Percentiles rank a stretch among this genome's conserved stretches.
phyloP scores from a whole-genome alignment of 768 basidiomycete species.

The Trametes villosa region DNA sequence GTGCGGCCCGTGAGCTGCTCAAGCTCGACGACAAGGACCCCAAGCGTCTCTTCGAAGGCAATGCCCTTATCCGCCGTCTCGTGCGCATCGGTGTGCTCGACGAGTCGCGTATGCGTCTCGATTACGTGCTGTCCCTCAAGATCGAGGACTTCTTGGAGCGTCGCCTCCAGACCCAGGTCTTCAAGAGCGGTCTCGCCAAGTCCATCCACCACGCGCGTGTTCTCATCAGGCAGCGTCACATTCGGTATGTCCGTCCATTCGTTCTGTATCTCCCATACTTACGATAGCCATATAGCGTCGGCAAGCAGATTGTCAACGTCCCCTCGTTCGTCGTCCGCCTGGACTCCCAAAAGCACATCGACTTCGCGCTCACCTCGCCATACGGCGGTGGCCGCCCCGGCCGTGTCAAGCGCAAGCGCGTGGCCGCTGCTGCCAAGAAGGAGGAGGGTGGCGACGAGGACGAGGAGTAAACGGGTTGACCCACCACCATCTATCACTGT shows the following conservation, averaged over 20 bases:
- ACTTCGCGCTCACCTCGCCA: conserved; percentile 93
- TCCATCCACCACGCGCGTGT: conserved; percentile 98
- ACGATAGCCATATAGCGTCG: conserved; percentile 64
- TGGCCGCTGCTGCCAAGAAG: conserved; percentile 82
- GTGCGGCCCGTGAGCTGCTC: conserved; percentile 99
- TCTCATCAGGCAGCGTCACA: conserved; percentile 97
- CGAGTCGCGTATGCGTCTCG: conserved; percentile 98
- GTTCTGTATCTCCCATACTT: not conserved
- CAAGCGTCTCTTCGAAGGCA: conserved; percentile 99
- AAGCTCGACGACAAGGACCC: conserved; percentile 99
- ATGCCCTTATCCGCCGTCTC: conserved; percentile 93
- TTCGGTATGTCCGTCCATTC: conserved; percentile 66
- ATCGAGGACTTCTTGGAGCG: conserved; percentile 99
- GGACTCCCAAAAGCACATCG: conserved; percentile 99
- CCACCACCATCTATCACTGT: conserved; percentile 7
- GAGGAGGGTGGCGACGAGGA: conserved; percentile 75
- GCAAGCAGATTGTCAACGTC: conserved; percentile 98
- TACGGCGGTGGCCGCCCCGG: conserved; percentile 64
- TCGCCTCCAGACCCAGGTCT: conserved; percentile 98
- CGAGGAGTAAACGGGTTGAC: conserved; percentile 30
- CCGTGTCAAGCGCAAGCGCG: conserved; percentile 91
- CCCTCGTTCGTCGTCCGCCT: conserved; percentile 99
- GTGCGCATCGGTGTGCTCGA: conserved; percentile 99
- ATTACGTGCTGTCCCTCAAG: conserved; percentile 99
- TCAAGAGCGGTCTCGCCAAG: conserved; percentile 98